A percentile compares a stretch with the other conserved stretches of the same genome.
Conservation (phyloP, 495 filamentous ascomycete genomes). For the Hyaloscypha variabilis region DNA sequence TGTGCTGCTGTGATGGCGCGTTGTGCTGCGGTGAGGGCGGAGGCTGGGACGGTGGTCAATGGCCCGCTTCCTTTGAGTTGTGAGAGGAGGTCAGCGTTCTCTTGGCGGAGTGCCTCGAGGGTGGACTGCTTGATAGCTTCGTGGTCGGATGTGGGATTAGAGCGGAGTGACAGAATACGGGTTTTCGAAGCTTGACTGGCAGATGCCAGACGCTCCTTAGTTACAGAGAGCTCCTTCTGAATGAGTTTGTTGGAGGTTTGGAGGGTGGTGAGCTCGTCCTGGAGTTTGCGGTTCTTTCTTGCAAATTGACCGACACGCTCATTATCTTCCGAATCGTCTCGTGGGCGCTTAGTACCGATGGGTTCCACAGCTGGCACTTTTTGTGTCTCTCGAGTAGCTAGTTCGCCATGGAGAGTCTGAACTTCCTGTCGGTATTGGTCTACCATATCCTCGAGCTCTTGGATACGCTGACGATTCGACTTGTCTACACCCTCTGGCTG, state of each 20-base stretch:
- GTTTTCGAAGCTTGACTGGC: constrained; percentile 76
- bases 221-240: constrained; percentile 73
- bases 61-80: constrained; percentile 60
- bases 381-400: constrained; percentile 61
- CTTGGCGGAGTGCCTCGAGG: constrained; percentile 72
- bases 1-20: constrained; percentile 73
- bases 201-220: constrained; percentile 67
- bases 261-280: constrained; percentile 71
- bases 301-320: constrained; percentile 81
- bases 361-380: constrained; percentile 26
- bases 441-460: constrained; percentile 80
- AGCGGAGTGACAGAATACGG: constrained; percentile 82
- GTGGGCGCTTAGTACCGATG: constrained; percentile 60
- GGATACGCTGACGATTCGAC: constrained; percentile 73
- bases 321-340: constrained; percentile 55
- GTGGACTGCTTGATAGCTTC: constrained; percentile 82
- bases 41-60: constrained; percentile 67
- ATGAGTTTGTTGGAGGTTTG: constrained; percentile 68
- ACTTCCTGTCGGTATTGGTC: constrained; percentile 89
- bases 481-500: constrained; percentile 76
- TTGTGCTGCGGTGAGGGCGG: constrained; percentile 70
- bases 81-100: constrained; percentile 80
- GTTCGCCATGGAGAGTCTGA: constrained; percentile 68
- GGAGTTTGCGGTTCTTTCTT: constrained; percentile 83
- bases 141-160: constrained; percentile 84